Conservation (phyloP, 2,329 filamentous ascomycete genomes). For the Penicillium palitans region DNA sequence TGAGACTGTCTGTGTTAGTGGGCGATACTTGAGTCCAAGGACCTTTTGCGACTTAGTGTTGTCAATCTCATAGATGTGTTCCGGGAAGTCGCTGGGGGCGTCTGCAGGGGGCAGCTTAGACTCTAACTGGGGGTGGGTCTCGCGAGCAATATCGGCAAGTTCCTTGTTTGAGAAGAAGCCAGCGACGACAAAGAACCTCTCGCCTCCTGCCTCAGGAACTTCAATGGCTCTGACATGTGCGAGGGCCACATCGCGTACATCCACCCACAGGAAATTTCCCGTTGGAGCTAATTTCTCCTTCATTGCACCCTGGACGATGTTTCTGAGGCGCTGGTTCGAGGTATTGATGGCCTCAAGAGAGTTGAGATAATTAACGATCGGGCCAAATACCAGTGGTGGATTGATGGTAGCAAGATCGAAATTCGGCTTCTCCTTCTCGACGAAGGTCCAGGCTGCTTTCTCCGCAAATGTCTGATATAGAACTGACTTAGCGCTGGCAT, state of each 20-base stretch:
- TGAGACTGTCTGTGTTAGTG: conserved; percentile 40
- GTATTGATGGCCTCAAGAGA: conserved; percentile 68
- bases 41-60: conserved; percentile 45
- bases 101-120: conserved; percentile 43
- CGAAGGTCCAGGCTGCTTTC: conserved; percentile 65
- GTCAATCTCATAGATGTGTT: conserved; percentile 37
- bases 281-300: conserved; percentile 60
- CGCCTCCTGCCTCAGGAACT: conserved; percentile 45
- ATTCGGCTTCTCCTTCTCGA: conserved; percentile 55
- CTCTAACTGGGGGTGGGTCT: conserved; percentile 45
- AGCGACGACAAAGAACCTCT: conserved; percentile 48
- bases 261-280: conserved; percentile 59
- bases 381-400: conserved; percentile 64
- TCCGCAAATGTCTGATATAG: conserved; percentile 57
- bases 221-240: conserved; percentile 52
- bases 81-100: conserved; percentile 31
- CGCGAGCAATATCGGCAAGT: conserved; percentile 43
- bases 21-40: conserved; percentile 43
- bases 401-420: conserved; percentile 65
- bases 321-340: conserved; percentile 66
- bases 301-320: conserved; percentile 63
- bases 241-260: conserved; percentile 51
- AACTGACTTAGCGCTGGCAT: conserved; percentile 3
- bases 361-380: conserved; percentile 64
- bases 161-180: conserved; percentile 47